Percentiles rank a stretch among this genome's conserved stretches.
Conservation (phyloP, 2,329 filamentous ascomycete species). For the Aspergillus niger region DNA sequence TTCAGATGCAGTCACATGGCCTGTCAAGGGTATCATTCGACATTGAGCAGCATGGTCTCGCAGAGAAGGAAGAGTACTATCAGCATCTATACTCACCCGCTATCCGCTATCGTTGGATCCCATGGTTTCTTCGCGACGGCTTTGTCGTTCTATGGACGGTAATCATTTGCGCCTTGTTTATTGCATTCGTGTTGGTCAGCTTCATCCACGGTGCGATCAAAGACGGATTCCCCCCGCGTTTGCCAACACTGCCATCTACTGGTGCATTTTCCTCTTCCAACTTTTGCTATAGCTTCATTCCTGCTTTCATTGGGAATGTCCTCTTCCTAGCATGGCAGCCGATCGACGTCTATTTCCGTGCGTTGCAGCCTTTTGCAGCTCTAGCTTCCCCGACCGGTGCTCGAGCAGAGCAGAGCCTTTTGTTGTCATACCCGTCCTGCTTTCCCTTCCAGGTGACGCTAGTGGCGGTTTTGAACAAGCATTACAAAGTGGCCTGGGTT, state of each 20-base stretch:
- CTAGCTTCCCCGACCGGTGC: conserved; percentile 56
- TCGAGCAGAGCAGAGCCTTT: conserved; percentile 56
- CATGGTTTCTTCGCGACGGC: conserved; percentile 71
- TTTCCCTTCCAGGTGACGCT: conserved; percentile 57
- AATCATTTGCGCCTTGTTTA: conserved; percentile 61
- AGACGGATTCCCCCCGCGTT: conserved; percentile 69
- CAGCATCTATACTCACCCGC: conserved; percentile 54
- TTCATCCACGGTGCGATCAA: conserved; percentile 71
- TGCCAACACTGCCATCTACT: conserved; percentile 61
- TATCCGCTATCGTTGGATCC: conserved; percentile 68
- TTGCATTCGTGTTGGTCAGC: conserved; percentile 74
- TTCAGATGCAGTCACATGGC: conserved; percentile 34
- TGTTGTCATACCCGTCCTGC: conserved; percentile 59
- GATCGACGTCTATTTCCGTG: conserved; percentile 62
- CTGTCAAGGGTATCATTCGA: conserved; percentile 39
- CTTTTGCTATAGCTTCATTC: conserved; percentile 76
- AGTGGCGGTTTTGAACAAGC: conserved; percentile 55
- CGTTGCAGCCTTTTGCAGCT: conserved; percentile 59
- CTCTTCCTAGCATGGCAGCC: conserved; percentile 62
- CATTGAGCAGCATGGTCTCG: conserved; percentile 39
- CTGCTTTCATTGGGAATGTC: conserved; percentile 59
- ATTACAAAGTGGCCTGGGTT: conserved; percentile 60
- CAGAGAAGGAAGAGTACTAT: conserved; percentile 48
- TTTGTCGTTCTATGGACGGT: conserved; percentile 67
- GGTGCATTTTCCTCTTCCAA: conserved; percentile 80